Evolutionary conservation across 1,284 basidiomycete species (phyloP).

Genomic region (Amylostereum areolatum): DNA sequence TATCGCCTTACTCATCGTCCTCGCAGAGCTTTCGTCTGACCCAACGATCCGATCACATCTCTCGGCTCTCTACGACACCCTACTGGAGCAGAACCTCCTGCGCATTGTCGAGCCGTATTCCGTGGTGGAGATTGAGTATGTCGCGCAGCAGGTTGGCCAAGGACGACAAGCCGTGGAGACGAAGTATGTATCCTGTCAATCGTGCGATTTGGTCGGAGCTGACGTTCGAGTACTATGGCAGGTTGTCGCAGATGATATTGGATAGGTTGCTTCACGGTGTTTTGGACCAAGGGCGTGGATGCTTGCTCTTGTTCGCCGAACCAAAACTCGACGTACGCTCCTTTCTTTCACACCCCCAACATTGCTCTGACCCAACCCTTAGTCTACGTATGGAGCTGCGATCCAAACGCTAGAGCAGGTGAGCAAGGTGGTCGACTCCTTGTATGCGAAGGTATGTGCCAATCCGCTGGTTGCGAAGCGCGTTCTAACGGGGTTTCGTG

Average conservation of each 20-base stretch:
- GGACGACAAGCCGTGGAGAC: conserved; percentile 89
- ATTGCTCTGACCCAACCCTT: conserved; percentile 4
- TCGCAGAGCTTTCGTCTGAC: conserved; percentile 86
- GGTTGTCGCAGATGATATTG: conserved; percentile 95
- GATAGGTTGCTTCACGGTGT: conserved; percentile 95
- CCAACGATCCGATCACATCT: conserved; percentile 93
- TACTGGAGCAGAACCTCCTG: conserved; percentile 92
- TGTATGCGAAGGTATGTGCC: conserved; percentile 76
- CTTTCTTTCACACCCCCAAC: neutral
- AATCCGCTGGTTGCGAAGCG: conserved; percentile 4
- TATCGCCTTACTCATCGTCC: neutral
- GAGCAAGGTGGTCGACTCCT: conserved; percentile 84
- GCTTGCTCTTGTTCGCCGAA: conserved; percentile 86
- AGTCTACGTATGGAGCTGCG: conserved; percentile 84
- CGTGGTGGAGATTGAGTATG: conserved; percentile 85
- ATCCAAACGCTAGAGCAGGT: conserved; percentile 89
- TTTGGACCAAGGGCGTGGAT: conserved; percentile 91
- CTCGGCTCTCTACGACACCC: conserved; percentile 88
- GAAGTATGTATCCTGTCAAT: conserved; percentile 54
- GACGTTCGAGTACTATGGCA: conserved; percentile 21
- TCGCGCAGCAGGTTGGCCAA: conserved; percentile 88
- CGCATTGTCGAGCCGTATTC: conserved; percentile 95
- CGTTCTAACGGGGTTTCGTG: neutral
- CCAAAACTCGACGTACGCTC: conserved; percentile 73
- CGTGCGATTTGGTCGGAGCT: neutral